phyloP scores from a whole-genome alignment of 2,329 filamentous ascomycete genomes.

The Calonectria hawksworthii region DNA sequence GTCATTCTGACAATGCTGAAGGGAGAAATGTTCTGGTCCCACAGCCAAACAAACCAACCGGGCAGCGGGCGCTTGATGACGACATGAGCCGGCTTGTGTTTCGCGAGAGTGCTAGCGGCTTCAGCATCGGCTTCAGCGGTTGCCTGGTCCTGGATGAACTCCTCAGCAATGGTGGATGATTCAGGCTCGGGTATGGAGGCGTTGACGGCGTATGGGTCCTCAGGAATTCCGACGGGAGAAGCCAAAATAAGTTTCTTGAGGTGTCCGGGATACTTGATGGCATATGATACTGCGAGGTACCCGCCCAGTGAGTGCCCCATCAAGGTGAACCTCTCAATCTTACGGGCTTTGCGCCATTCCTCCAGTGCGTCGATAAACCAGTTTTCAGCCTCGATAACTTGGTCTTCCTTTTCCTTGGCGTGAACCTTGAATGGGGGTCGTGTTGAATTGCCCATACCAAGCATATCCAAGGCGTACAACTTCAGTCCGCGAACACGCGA shows the following conservation, averaged over 20 bases:
- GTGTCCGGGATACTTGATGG: conserved; percentile 93
- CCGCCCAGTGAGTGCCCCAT: conserved; percentile 94
- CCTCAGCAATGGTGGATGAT: conserved; percentile 80
- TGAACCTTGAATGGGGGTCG: conserved; percentile 87
- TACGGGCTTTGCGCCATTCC: conserved; percentile 91
- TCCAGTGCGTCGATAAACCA: conserved; percentile 98
- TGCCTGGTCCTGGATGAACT: conserved; percentile 83
- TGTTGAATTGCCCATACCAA: conserved; percentile 93
- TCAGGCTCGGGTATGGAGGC: conserved; percentile 84
- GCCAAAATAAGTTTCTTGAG: conserved; percentile 97
- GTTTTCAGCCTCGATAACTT: conserved; percentile 89
- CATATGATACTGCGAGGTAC: conserved; percentile 95
- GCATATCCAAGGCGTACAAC: conserved; percentile 92
- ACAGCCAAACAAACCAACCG: conserved; percentile 91
- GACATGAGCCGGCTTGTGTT: conserved; percentile 47
- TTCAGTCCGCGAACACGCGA: conserved; percentile 86
- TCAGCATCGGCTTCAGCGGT: conserved; percentile 59
- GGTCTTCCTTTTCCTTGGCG: conserved; percentile 83
- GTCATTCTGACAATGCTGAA: conserved; percentile 91
- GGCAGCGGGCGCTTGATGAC: conserved; percentile 73
- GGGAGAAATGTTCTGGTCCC: conserved; percentile 97
- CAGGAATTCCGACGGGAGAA: conserved; percentile 93
- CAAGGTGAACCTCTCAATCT: conserved; percentile 93
- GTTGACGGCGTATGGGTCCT: conserved; percentile 90
- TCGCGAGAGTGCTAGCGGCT: conserved; percentile 56